phyloP scores from a whole-genome alignment of 257 asterid genomes.

The Salvia hispanica region DNA sequence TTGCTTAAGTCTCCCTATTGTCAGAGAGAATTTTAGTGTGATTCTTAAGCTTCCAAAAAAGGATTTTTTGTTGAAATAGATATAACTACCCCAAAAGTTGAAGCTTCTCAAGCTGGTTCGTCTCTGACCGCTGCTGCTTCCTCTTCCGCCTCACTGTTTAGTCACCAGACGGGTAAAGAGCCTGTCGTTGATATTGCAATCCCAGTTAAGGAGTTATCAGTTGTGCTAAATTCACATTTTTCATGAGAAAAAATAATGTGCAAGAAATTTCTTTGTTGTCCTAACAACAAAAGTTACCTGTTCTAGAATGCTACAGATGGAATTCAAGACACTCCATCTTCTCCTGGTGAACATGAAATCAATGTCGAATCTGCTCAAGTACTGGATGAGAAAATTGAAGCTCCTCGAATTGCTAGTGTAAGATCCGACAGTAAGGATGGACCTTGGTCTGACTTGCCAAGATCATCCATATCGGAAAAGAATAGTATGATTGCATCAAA shows the following conservation, averaged over 20 bases:
- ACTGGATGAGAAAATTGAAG: conserved; percentile 20
- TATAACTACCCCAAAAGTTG: conserved; percentile 38
- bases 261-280: conserved; percentile 30
- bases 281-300: conserved; percentile 55
- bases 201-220: conserved; percentile 66
- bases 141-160: conserved; percentile 29
- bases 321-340: conserved; percentile 44
- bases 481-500: conserved; percentile 26
- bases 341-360: conserved; percentile 35
- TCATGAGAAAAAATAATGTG: neutral
- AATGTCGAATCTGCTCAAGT: conserved; percentile 31
- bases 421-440: conserved; percentile 34
- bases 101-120: conserved; percentile 41
- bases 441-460: conserved; percentile 34
- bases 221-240: conserved; percentile 34
- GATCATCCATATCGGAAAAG: conserved; percentile 31
- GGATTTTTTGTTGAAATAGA: conserved; percentile 32
- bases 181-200: conserved; percentile 26
- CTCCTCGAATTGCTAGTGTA: conserved; percentile 21
- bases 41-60: conserved; percentile 49
- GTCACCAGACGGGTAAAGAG: conserved; percentile 28
- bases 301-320: conserved; percentile 71
- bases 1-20: conserved; percentile 20
- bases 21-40: conserved; percentile 31
- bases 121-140: conserved; percentile 37